These are phyloP conservation scores for Dendrostoma leiphaemia DNA, from an alignment of 2,329 filamentous ascomycete genomes.

Conservation along the genomic window DNA sequence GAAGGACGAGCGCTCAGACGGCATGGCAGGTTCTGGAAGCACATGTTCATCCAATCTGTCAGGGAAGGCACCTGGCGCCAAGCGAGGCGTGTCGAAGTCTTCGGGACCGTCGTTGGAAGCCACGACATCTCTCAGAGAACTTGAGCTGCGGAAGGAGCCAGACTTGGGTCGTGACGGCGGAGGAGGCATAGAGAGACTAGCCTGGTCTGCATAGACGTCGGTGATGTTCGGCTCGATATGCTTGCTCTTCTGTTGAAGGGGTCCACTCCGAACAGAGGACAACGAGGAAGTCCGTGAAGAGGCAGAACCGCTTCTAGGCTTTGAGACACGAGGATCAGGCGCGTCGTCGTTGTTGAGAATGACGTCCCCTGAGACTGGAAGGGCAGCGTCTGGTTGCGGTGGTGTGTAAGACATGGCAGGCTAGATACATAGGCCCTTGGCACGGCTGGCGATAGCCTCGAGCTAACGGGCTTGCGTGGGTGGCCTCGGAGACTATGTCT, in stretches of 20 bases:
- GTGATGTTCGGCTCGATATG: conserved; percentile 60
- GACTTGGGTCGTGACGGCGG: conserved; percentile 36
- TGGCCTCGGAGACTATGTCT: neutral
- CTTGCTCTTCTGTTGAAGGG: conserved; percentile 50
- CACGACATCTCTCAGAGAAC: conserved; percentile 3
- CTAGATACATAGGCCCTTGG: neutral
- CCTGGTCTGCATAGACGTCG: conserved; percentile 54
- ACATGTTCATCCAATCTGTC: conserved; percentile 28
- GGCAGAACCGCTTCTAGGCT: conserved; percentile 26
- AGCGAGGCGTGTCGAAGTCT: conserved; percentile 47
- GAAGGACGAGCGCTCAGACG: conserved; percentile 42
- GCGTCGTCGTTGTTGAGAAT: conserved; percentile 1
- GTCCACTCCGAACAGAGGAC: conserved; percentile 29
- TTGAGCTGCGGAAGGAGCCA: conserved; percentile 1
- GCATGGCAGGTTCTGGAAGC: conserved; percentile 49
- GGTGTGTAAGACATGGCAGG: conserved; percentile 10
- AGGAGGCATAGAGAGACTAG: conserved; percentile 65
- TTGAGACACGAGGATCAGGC: neutral
- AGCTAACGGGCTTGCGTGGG: conserved; percentile 22
- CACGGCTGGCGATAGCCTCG: conserved; percentile 12
- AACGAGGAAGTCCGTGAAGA: conserved; percentile 44
- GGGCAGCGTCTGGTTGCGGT: conserved; percentile 7
- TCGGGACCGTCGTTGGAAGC: conserved; percentile 29
- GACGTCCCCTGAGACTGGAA: no score
- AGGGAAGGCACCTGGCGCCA: conserved; percentile 34